Conservation (phyloP, 2,329 filamentous ascomycete genomes). For the Seiridium unicorne region DNA sequence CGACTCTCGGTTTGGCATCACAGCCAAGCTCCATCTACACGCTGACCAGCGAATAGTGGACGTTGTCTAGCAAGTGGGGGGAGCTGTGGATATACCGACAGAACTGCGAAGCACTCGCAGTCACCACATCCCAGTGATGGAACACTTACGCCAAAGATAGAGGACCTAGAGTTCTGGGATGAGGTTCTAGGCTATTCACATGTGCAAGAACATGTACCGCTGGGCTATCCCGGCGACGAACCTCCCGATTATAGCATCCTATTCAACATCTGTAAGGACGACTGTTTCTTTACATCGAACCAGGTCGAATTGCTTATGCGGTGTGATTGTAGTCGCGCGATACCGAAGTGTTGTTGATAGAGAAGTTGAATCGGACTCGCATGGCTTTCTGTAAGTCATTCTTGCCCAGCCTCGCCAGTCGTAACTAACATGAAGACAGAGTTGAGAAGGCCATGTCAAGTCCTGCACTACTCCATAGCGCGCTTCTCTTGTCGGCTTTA, state of each 20-base stretch:
- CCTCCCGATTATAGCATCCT: conserved; percentile 17
- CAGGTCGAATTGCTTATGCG: neutral
- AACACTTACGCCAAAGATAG: conserved; percentile 9
- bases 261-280: conserved; percentile 20
- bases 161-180: conserved; percentile 12
- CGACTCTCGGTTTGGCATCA: neutral
- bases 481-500: conserved; percentile 19
- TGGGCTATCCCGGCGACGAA: conserved; percentile 18
- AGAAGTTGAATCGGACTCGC: conserved; percentile 13
- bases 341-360: conserved; percentile 19
- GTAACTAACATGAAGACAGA: conserved; percentile 8
- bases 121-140: conserved; percentile 10
- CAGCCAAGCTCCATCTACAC: neutral
- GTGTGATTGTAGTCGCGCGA: conserved; percentile 12
- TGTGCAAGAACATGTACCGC: conserved; percentile 15
- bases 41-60: conserved; percentile 16
- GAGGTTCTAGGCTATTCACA: neutral
- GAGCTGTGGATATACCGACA: conserved; percentile 19
- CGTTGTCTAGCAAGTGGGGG: conserved; percentile 23
- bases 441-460: conserved; percentile 18
- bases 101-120: conserved; percentile 10
- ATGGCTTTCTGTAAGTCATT: conserved; percentile 1
- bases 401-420: conserved; percentile 10
- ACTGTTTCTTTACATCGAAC: conserved; percentile 2
- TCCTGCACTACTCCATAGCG: conserved; percentile 19